A percentile compares a stretch with the other conserved stretches of the same genome.
These are phyloP conservation scores for Neurospora hispaniola DNA, from an alignment of 495 filamentous ascomycete species.

Conservation along the genomic window DNA sequence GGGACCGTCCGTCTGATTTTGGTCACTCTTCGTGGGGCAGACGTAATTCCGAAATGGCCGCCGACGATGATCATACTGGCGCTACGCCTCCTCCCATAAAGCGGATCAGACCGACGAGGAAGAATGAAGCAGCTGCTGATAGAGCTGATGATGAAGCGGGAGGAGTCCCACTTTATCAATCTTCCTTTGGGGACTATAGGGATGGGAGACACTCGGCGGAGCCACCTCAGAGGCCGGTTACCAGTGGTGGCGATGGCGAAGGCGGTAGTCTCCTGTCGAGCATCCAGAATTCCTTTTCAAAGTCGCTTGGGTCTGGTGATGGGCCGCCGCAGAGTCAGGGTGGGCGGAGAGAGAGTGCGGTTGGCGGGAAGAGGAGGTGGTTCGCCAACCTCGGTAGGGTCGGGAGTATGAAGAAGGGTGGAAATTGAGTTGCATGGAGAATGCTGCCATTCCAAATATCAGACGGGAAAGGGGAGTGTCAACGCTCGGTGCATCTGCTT, in stretches of 20 bases:
- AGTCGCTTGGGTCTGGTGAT: background rate
- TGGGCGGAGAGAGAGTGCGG: background rate
- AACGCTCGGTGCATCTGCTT: too few relatives aligned
- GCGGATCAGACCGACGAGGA: constrained; percentile 22
- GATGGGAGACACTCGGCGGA: background rate
- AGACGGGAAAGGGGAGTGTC: background rate
- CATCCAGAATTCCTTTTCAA: background rate
- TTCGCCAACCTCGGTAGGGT: constrained; percentile 23
- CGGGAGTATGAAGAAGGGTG: constrained; percentile 22
- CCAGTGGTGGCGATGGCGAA: background rate
- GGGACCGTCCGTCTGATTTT: constrained; percentile 10
- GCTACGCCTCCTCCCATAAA: constrained; percentile 38
- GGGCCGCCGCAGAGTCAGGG: background rate
- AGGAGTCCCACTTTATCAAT: constrained; percentile 7
- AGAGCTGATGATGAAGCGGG: constrained; percentile 11
- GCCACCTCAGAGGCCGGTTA: background rate
- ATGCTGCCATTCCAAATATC: background rate
- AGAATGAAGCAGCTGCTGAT: background rate
- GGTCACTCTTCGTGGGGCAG: constrained; percentile 22
- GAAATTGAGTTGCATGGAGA: background rate
- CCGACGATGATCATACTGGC: constrained; percentile 20
- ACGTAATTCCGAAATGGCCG: constrained; percentile 15
- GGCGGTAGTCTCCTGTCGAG: background rate
- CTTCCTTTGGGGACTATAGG: background rate
- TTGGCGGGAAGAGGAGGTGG: constrained; percentile 27